phyloP scores from a whole-genome alignment of 768 basidiomycete genomes.

The Auricularia sp. region DNA sequence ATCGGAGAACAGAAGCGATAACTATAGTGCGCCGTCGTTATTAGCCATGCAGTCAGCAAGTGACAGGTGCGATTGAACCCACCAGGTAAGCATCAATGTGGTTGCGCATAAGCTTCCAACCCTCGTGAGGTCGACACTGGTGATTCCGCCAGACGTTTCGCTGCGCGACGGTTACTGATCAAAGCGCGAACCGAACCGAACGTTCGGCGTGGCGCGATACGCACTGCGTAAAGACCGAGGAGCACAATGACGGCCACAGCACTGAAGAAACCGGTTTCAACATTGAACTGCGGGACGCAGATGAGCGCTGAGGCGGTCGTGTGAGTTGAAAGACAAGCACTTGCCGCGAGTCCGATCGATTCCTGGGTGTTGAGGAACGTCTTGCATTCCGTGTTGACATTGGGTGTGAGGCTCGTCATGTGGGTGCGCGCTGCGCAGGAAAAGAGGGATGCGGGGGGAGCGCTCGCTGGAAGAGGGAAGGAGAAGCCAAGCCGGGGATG shows the following conservation, averaged over 20 bases:
- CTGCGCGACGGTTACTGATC: constrained; percentile 9
- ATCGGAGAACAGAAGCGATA: constrained; percentile 22
- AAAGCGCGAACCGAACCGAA: not conserved
- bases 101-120: constrained; percentile 21
- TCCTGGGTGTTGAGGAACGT: constrained; percentile 6
- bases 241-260: constrained; percentile 23
- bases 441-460: too few species aligned
- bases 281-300: constrained; percentile 19
- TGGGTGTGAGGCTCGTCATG: not conserved
- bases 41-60: constrained; percentile 4
- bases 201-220: constrained; percentile 3
- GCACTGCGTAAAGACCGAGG: constrained; percentile 22
- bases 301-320: not conserved
- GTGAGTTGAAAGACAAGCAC: not conserved
- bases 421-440: not conserved
- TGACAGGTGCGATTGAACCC: not conserved
- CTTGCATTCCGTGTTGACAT: not conserved
- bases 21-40: constrained; percentile 12
- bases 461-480: too few species aligned
- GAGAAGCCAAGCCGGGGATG: too few species aligned
- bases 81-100: constrained; percentile 36
- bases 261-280: constrained; percentile 27
- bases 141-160: constrained; percentile 21
- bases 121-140: constrained; percentile 10
- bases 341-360: constrained; percentile 28